phyloP scores from a whole-genome alignment of 164 flowering plant genomes.

The Taxillus chinensis region DNA sequence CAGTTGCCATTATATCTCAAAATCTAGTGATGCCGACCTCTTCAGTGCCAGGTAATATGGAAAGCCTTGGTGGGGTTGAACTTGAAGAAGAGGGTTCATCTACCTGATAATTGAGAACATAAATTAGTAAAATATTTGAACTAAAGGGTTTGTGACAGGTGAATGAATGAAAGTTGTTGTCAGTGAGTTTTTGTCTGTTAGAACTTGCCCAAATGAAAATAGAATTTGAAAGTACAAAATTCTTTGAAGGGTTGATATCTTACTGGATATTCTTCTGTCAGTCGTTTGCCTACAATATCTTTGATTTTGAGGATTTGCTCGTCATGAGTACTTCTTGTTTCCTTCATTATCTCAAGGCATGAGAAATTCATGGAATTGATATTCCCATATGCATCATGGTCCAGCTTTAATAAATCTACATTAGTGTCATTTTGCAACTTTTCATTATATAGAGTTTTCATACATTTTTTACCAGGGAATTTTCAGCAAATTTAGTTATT shows the following conservation, averaged over 20 bases:
- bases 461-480: too few relatives aligned
- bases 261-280: slow-evolving; percentile 6
- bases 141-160: too few relatives aligned
- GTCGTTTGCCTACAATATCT: neutral
- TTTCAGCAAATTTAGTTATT: too few relatives aligned
- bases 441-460: neutral
- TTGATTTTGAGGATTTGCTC: neutral
- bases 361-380: neutral
- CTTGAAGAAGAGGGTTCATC: neutral
- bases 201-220: neutral
- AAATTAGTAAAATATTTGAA: neutral
- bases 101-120: neutral
- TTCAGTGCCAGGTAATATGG: too few relatives aligned
- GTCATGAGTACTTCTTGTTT: neutral
- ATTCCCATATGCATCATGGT: neutral
- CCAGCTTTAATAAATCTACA: slow-evolving; percentile 5
- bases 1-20: too few relatives aligned
- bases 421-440: neutral
- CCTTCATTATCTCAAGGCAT: neutral
- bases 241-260: neutral
- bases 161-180: too few relatives aligned
- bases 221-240: too few relatives aligned
- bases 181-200: too few relatives aligned
- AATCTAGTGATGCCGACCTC: too few relatives aligned
- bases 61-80: neutral